These are phyloP conservation scores for Podaxis sp. DNA, from an alignment of 768 basidiomycete genomes.

Conservation along the genomic window DNA sequence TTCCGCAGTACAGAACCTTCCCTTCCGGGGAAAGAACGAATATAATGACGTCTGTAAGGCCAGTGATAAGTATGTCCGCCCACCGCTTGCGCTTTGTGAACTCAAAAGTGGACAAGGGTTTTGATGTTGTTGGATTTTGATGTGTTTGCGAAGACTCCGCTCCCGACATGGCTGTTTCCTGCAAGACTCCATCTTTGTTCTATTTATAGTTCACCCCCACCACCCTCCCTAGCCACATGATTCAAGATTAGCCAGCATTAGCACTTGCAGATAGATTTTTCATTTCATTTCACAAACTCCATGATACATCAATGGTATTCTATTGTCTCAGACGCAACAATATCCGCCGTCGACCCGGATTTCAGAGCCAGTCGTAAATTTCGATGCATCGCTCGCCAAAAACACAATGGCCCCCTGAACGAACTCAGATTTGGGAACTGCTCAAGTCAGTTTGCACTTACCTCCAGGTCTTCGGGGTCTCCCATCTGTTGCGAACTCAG, in stretches of 20 bases:
- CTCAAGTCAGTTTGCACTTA: constrained; percentile 24
- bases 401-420: constrained; percentile 82
- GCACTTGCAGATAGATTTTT: neutral
- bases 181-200: neutral
- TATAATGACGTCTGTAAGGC: constrained; percentile 68
- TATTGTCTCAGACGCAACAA: constrained; percentile 49
- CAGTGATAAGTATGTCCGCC: constrained; percentile 75
- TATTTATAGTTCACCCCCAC: constrained; percentile 7
- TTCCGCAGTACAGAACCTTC: constrained; percentile 66
- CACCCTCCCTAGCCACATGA: neutral
- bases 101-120: constrained; percentile 48
- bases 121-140: constrained; percentile 14
- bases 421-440: constrained; percentile 5
- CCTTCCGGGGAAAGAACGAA: constrained; percentile 62
- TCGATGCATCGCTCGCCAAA: constrained; percentile 84
- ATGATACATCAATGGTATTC: constrained; percentile 3
- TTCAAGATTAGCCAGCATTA: neutral
- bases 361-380: constrained; percentile 86
- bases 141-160: constrained; percentile 9
- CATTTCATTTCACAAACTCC: neutral
- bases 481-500: constrained; percentile 56
- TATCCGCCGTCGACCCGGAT: constrained; percentile 89
- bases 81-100: constrained; percentile 86
- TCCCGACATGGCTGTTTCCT: constrained; percentile 11
- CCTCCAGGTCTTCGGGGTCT: constrained; percentile 88